Evolutionary conservation across 1,139 yeast genomes (phyloP).

Genomic region (Protomyces lactucae-debilis): DNA sequence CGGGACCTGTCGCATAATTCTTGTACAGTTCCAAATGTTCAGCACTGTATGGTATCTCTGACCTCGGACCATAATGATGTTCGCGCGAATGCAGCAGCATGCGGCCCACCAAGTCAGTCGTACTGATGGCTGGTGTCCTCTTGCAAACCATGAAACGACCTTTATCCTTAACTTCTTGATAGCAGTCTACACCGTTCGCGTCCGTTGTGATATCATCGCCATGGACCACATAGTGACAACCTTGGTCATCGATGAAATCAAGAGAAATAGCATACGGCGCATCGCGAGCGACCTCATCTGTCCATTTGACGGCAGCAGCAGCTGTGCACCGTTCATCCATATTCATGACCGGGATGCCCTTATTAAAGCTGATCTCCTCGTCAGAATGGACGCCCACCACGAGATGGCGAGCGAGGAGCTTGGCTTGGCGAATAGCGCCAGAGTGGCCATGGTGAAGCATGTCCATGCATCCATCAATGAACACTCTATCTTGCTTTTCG

Average conservation of each 20-base stretch:
- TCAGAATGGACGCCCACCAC: constrained; percentile 90
- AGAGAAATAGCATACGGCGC: constrained; percentile 98
- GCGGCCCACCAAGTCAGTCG: constrained; percentile 92
- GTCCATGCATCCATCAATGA: constrained; percentile 23
- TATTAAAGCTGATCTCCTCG: constrained; percentile 71
- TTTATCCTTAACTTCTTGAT: constrained; percentile 59
- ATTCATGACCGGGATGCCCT: constrained; percentile 92
- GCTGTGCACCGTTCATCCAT: constrained; percentile 69
- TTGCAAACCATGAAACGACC: constrained; percentile 73
- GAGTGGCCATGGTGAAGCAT: constrained; percentile 57
- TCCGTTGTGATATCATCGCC: constrained; percentile 98
- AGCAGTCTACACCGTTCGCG: constrained; percentile 90
- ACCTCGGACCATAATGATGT: constrained; percentile 47
- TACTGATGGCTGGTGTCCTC: constrained; percentile 87
- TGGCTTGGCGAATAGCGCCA: constrained; percentile 91
- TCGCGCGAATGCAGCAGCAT: constrained; percentile 60
- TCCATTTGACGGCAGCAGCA: constrained; percentile 89
- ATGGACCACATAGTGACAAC: constrained; percentile 85
- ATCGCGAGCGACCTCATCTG: constrained; percentile 60
- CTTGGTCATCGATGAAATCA: constrained; percentile 62
- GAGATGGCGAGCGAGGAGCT: constrained; percentile 67
- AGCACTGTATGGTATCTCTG: constrained; percentile 11
- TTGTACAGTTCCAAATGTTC: constrained; percentile 2
- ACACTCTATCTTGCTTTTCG: constrained; percentile 6
- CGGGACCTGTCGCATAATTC: constrained; percentile 36